phyloP scores from a whole-genome alignment of 1,139 yeast genomes.

The Kluyveromyces marxianus region DNA sequence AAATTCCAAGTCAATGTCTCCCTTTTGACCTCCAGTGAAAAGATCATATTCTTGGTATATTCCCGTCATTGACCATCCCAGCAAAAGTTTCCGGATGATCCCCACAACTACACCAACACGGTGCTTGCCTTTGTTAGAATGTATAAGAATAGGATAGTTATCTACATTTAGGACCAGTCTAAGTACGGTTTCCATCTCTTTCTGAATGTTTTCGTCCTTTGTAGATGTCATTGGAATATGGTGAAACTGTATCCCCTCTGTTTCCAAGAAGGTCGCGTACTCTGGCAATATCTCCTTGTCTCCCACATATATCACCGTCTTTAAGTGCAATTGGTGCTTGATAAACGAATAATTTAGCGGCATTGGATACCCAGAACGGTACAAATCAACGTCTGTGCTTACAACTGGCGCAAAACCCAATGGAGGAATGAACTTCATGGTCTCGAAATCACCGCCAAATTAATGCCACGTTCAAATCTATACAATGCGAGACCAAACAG shows the following conservation, averaged over 20 bases:
- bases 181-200: conserved; percentile 54
- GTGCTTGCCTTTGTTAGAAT: conserved; percentile 93
- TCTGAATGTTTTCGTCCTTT: conserved; percentile 64
- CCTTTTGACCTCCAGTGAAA: conserved; percentile 81
- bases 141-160: conserved; percentile 81
- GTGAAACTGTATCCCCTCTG: conserved; percentile 50
- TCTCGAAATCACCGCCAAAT: background rate
- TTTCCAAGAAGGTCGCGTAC: conserved; percentile 51
- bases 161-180: conserved; percentile 56
- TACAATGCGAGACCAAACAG: no score
- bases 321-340: conserved; percentile 51
- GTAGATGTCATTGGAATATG: conserved; percentile 62
- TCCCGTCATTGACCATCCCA: conserved; percentile 91
- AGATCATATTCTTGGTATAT: conserved; percentile 89
- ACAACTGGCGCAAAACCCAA: conserved; percentile 75
- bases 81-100: conserved; percentile 70
- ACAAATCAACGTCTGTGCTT: conserved; percentile 62
- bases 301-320: conserved; percentile 80
- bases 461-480: background rate
- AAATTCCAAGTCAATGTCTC: conserved; percentile 77
- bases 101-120: conserved; percentile 90
- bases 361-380: conserved; percentile 91
- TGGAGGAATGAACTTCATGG: conserved; percentile 66
- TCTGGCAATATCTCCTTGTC: conserved; percentile 59
- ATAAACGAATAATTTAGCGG: conserved; percentile 75